Conservation (phyloP, 1,284 basidiomycete species). For the Fomitopsis schrenkii region DNA sequence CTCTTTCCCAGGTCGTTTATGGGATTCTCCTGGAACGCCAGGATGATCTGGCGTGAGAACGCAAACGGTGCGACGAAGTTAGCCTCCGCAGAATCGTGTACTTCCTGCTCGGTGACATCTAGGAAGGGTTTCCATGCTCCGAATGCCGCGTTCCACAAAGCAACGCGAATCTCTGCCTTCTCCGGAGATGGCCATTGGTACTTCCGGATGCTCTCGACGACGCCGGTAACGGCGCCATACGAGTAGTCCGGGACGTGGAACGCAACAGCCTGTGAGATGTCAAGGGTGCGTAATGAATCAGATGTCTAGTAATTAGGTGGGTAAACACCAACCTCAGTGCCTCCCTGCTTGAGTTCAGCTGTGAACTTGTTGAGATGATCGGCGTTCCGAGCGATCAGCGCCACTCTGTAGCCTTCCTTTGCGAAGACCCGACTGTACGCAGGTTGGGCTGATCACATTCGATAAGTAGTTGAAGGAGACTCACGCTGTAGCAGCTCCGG, state of each 20-base stretch:
- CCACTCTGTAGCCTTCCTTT: constrained; percentile 64
- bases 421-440: constrained; percentile 53
- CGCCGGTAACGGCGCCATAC: constrained; percentile 44
- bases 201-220: constrained; percentile 50
- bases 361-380: constrained; percentile 51
- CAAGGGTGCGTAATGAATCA: background rate
- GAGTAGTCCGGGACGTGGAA: constrained; percentile 61
- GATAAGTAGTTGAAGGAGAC: constrained; percentile 14
- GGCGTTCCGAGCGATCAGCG: constrained; percentile 59
- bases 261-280: constrained; percentile 44
- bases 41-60: constrained; percentile 62
- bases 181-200: constrained; percentile 37
- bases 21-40: constrained; percentile 59
- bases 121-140: constrained; percentile 67
- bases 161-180: constrained; percentile 52
- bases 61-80: constrained; percentile 64
- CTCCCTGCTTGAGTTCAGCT: constrained; percentile 49
- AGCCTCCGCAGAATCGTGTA: constrained; percentile 43
- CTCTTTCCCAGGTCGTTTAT: constrained; percentile 42
- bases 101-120: constrained; percentile 56
- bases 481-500: constrained; percentile 62
- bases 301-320: background rate
- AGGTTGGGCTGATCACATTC: background rate
- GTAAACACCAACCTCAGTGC: constrained; percentile 46
- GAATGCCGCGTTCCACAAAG: constrained; percentile 61